Evolutionary conservation across 257 asterid genomes (phyloP).

Genomic region (Misopates orontium): DNA sequence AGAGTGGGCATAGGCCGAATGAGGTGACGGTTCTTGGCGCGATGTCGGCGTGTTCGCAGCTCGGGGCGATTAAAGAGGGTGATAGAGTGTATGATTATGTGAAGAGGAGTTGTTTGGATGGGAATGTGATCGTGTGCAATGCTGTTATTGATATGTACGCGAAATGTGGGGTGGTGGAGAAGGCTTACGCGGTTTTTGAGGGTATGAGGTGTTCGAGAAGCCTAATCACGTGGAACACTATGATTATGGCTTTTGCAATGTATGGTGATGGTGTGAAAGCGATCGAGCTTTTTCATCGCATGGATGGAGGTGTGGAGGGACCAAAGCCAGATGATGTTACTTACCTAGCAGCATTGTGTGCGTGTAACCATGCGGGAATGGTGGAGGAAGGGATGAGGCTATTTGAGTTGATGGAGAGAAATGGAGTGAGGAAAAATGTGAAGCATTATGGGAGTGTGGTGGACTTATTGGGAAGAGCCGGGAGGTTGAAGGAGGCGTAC

Average conservation of each 20-base stretch:
- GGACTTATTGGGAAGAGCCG: conserved; percentile 86
- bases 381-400: conserved; percentile 80
- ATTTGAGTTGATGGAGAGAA: conserved; percentile 57
- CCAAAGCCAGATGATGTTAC: conserved; percentile 64
- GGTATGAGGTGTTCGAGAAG: conserved; percentile 52
- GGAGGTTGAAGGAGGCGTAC: conserved; percentile 68
- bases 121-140: conserved; percentile 72
- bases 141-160: conserved; percentile 85
- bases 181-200: conserved; percentile 56
- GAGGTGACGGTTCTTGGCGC: conserved; percentile 89
- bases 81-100: conserved; percentile 50
- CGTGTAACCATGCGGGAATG: conserved; percentile 93
- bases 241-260: conserved; percentile 89
- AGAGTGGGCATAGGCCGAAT: conserved; percentile 41
- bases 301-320: conserved; percentile 34
- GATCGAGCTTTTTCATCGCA: conserved; percentile 46
- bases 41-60: conserved; percentile 83
- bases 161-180: conserved; percentile 76
- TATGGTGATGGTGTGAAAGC: conserved; percentile 81
- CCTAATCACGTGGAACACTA: conserved; percentile 82
- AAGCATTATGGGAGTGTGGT: conserved; percentile 92
- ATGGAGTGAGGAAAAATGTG: conserved; percentile 50
- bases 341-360: conserved; percentile 72
- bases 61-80: conserved; percentile 71
- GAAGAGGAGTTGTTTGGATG: conserved; percentile 37